phyloP scores from a whole-genome alignment of 371 early-diverging fungal species.

The Lichtheimia ramosa region DNA sequence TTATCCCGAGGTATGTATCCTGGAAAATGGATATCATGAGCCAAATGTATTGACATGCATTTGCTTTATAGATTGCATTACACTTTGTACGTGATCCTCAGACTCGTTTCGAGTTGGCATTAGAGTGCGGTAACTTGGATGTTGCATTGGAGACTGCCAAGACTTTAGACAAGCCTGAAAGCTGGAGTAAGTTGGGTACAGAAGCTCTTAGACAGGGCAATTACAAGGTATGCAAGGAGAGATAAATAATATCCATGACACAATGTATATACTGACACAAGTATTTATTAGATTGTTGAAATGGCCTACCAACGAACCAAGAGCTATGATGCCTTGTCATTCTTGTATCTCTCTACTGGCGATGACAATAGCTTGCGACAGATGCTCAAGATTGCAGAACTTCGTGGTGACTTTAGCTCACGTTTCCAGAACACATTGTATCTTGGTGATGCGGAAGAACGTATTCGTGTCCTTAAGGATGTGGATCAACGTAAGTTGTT shows the following conservation, averaged over 20 bases:
- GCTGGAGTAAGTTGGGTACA: slow-evolving; percentile 83
- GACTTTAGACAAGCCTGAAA: slow-evolving; percentile 80
- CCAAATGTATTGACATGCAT: neutral
- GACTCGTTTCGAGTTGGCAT: slow-evolving; percentile 94
- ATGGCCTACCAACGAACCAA: slow-evolving; percentile 87
- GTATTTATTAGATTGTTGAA: slow-evolving; percentile 71
- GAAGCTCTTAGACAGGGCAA: slow-evolving; percentile 92
- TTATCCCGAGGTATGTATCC: slow-evolving; percentile 76
- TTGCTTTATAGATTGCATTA: slow-evolving; percentile 74
- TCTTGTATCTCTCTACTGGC: slow-evolving; percentile 91
- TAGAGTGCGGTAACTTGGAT: slow-evolving; percentile 94
- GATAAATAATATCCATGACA: neutral
- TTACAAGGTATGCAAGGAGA: slow-evolving; percentile 59
- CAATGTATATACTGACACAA: neutral
- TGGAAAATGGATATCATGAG: neutral
- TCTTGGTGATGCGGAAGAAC: slow-evolving; percentile 87
- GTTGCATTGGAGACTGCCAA: slow-evolving; percentile 92
- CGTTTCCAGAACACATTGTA: slow-evolving; percentile 89
- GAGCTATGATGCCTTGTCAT: slow-evolving; percentile 88
- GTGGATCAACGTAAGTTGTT: slow-evolving; percentile 71
- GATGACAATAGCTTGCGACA: slow-evolving; percentile 84
- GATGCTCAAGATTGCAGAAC: slow-evolving; percentile 90
- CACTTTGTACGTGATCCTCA: slow-evolving; percentile 96
- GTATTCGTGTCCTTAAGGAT: slow-evolving; percentile 76
- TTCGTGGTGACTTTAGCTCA: slow-evolving; percentile 79